A percentile compares a stretch with the other conserved stretches of the same genome.
Conservation (phyloP, 1,284 basidiomycete species). For the Ceratobasidium theobromae region DNA sequence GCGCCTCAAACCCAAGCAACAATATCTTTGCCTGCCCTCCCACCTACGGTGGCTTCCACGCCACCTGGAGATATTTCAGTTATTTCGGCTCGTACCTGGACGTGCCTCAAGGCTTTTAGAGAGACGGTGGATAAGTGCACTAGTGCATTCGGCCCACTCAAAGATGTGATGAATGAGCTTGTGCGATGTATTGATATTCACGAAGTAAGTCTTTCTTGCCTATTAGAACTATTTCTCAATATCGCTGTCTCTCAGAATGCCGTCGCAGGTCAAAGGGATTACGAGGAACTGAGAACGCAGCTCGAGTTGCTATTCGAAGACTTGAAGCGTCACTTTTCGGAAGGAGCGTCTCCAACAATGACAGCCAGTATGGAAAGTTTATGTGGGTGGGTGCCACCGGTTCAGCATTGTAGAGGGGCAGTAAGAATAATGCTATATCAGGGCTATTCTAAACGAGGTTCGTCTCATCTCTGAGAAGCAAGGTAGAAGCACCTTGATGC, state of each 20-base stretch:
- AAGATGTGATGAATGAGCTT: background rate
- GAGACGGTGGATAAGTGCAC: background rate
- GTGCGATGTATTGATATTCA: background rate
- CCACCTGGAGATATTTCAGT: no score
- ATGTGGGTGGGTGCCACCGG: background rate
- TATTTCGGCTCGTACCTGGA: constrained; percentile 1
- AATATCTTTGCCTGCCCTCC: no score
- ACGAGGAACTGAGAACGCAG: background rate
- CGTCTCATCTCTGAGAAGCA: no score
- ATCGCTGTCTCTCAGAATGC: background rate
- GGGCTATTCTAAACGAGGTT: no score
- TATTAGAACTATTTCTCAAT: no score
- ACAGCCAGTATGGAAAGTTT: background rate
- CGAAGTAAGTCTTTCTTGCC: background rate
- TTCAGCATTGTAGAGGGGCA: background rate
- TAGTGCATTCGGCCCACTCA: background rate
- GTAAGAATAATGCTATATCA: no score
- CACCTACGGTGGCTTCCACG: no score
- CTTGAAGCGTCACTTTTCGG: background rate
- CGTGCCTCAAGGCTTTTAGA: background rate
- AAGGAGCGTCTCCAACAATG: background rate
- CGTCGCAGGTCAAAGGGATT: background rate
- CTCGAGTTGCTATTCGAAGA: background rate
- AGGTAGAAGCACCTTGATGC: background rate
- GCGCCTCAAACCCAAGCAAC: no score